Conservation (phyloP, 163 green algal genomes). For the Scenedesmus sp. region DNA sequence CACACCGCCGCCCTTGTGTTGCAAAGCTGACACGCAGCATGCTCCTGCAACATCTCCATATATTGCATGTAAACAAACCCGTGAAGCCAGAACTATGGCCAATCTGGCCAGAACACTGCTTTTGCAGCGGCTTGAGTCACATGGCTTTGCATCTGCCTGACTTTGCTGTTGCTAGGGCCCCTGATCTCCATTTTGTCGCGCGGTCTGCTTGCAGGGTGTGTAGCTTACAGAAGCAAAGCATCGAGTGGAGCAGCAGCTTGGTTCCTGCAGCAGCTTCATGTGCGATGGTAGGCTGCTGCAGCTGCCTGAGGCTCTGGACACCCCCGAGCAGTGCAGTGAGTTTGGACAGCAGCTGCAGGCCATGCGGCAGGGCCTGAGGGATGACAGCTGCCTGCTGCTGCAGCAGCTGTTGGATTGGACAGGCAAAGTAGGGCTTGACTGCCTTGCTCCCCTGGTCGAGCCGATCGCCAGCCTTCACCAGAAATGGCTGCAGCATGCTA, state of each 20-base stretch:
- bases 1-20: too few species aligned
- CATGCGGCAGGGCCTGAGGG: not conserved
- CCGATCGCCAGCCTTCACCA: not conserved
- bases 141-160: too few species aligned
- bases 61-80: too few species aligned
- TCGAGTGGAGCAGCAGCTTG: not conserved
- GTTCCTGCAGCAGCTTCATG: not conserved
- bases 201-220: not conserved
- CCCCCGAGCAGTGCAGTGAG: not conserved
- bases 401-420: not conserved
- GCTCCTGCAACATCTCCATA: too few species aligned
- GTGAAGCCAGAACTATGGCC: too few species aligned
- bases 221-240: not conserved
- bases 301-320: not conserved
- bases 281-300: not conserved
- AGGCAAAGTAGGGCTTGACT: not conserved
- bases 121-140: too few species aligned
- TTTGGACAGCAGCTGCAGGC: not conserved
- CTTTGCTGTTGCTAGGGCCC: too few species aligned
- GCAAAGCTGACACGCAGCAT: too few species aligned
- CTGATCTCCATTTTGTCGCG: too few species aligned
- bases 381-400: not conserved
- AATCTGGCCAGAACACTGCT: too few species aligned
- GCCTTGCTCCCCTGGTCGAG: not conserved
- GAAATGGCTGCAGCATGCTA: not conserved